Evolutionary conservation across 306 rosid genomes (phyloP).

Genomic region (Canavalia ensiformis): DNA sequence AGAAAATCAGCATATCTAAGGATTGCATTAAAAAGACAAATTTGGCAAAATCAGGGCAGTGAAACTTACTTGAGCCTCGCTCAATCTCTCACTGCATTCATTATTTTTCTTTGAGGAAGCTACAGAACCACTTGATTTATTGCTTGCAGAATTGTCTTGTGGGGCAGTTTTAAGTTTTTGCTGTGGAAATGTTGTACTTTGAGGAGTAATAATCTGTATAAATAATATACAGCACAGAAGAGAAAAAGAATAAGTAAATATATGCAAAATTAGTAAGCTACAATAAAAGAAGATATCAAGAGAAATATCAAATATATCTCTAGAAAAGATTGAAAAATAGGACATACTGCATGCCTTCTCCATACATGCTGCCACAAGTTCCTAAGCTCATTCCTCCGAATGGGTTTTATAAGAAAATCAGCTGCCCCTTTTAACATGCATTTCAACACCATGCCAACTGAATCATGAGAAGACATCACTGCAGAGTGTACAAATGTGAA

Average conservation of each 20-base stretch:
- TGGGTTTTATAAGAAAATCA: slow-evolving; percentile 84
- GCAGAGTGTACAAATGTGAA: slow-evolving; percentile 31
- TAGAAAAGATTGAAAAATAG: slow-evolving; percentile 24
- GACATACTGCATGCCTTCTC: slow-evolving; percentile 80
- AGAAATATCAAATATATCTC: not conserved
- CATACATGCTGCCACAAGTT: slow-evolving; percentile 90
- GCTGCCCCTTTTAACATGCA: slow-evolving; percentile 82
- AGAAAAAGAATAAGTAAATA: not conserved
- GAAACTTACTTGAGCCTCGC: slow-evolving; percentile 67
- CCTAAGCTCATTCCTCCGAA: slow-evolving; percentile 74
- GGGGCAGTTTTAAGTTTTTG: slow-evolving; percentile 51
- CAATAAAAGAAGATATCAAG: slow-evolving; percentile 12
- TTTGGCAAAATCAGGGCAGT: not conserved
- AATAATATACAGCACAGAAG: not conserved
- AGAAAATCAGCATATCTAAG: slow-evolving; percentile 21
- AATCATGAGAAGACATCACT: slow-evolving; percentile 89
- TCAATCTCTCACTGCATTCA: slow-evolving; percentile 63
- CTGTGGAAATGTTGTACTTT: slow-evolving; percentile 43
- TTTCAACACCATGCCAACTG: slow-evolving; percentile 68
- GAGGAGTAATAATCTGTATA: slow-evolving; percentile 49
- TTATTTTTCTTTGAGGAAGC: slow-evolving; percentile 53
- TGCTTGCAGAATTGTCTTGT: slow-evolving; percentile 62
- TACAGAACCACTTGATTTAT: slow-evolving; percentile 58
- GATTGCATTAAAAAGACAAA: not conserved
- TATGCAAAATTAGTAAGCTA: slow-evolving; percentile 1